These are phyloP conservation scores for Amanita thiersii DNA, from an alignment of 768 basidiomycete species.

Conservation along the genomic window DNA sequence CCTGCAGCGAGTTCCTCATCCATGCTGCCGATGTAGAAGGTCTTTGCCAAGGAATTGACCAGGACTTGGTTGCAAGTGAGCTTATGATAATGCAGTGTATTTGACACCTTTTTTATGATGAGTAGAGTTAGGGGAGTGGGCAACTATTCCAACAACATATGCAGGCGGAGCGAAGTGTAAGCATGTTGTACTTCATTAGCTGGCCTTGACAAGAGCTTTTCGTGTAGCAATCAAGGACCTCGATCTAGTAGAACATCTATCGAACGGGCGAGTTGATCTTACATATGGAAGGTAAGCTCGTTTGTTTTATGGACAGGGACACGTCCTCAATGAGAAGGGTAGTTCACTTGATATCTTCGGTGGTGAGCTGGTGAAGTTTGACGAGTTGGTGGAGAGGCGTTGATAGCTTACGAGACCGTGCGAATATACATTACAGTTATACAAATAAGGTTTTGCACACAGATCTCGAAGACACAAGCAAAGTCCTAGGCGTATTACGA, in stretches of 20 bases:
- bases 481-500: conserved; percentile 27
- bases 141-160: conserved; percentile 86
- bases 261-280: conserved; percentile 76
- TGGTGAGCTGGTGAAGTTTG: conserved; percentile 28
- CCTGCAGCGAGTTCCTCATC: conserved; percentile 77
- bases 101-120: conserved; percentile 10
- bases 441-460: conserved; percentile 37
- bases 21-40: conserved; percentile 99
- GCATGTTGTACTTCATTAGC: conserved; percentile 3
- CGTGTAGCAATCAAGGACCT: conserved; percentile 70
- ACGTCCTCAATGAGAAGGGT: not conserved
- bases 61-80: conserved; percentile 75
- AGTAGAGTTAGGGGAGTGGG: conserved; percentile 87
- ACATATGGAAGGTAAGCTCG: conserved; percentile 71
- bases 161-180: conserved; percentile 92
- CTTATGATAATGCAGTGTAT: conserved; percentile 5
- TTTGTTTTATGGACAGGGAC: not conserved
- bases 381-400: conserved; percentile 13
- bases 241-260: conserved; percentile 70
- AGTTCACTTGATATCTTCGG: conserved; percentile 55
- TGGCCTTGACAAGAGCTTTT: conserved; percentile 2
- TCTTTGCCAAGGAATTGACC: conserved; percentile 92
- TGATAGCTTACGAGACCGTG: conserved; percentile 21
- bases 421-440: conserved; percentile 33
- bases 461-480: conserved; percentile 20